These are phyloP conservation scores for Pisolithus orientalis DNA, from an alignment of 768 basidiomycete genomes.

Conservation along the genomic window DNA sequence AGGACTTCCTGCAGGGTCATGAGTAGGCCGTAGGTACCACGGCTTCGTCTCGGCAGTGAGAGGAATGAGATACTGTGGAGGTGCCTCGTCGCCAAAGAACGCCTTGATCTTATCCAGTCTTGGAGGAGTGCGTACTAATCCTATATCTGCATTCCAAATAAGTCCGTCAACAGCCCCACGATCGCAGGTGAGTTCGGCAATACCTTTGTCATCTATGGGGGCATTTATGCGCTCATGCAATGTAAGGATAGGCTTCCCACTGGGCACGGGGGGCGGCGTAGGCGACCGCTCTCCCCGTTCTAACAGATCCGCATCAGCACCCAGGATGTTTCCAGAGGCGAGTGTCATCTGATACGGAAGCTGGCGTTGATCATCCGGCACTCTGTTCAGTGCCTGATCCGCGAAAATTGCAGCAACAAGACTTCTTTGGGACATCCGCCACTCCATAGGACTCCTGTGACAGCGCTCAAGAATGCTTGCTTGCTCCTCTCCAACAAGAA, in stretches of 20 bases:
- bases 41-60: constrained; percentile 40
- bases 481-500: constrained; percentile 36
- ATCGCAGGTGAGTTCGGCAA: neutral
- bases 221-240: neutral
- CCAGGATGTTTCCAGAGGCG: constrained; percentile 8
- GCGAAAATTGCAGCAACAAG: constrained; percentile 23
- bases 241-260: constrained; percentile 5
- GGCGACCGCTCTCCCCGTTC: constrained; percentile 1
- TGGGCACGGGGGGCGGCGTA: constrained; percentile 7
- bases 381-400: constrained; percentile 13
- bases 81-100: constrained; percentile 48
- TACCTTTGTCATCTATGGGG: constrained; percentile 14
- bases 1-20: constrained; percentile 53
- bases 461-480: constrained; percentile 30
- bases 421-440: constrained; percentile 40
- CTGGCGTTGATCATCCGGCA: constrained; percentile 9
- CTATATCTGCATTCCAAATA: constrained; percentile 8
- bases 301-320: constrained; percentile 1
- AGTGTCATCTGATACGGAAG: constrained; percentile 7
- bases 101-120: constrained; percentile 39
- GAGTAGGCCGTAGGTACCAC: constrained; percentile 55
- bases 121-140: constrained; percentile 10
- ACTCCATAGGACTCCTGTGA: constrained; percentile 38
- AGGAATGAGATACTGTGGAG: constrained; percentile 35
- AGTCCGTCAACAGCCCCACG: constrained; percentile 1